Conservation (phyloP, 306 rosid genomes). For the Lathyrus tuberosus region DNA sequence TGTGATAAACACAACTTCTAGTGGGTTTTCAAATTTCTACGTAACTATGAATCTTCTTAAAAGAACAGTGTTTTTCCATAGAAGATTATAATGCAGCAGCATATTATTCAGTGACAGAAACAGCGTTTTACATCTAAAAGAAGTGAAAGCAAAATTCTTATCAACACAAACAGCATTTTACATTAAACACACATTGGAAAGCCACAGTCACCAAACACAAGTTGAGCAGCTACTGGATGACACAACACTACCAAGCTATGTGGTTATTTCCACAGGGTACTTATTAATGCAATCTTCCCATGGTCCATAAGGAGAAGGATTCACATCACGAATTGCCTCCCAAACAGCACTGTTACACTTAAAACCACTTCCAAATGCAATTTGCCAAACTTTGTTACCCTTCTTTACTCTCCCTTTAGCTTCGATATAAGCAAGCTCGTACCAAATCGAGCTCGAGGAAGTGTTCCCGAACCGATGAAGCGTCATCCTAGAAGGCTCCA, state of each 20-base stretch:
- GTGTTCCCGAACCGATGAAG: constrained; percentile 74
- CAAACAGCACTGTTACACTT: constrained; percentile 80
- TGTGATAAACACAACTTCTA: not conserved
- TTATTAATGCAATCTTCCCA: constrained; percentile 70
- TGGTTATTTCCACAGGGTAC: constrained; percentile 54
- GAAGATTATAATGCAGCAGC: too few relatives aligned
- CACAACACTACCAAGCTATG: constrained; percentile 6
- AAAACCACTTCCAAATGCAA: constrained; percentile 71
- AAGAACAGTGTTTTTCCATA: too few relatives aligned
- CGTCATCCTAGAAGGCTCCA: constrained; percentile 74
- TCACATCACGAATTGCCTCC: constrained; percentile 60
- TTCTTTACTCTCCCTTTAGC: constrained; percentile 58
- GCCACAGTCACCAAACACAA: too few relatives aligned
- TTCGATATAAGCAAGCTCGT: constrained; percentile 67
- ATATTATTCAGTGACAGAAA: too few relatives aligned
- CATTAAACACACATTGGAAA: too few relatives aligned
- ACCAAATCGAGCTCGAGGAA: constrained; percentile 73
- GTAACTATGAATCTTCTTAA: not conserved
- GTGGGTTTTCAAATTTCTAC: not conserved
- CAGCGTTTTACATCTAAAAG: too few relatives aligned
- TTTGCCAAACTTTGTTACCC: constrained; percentile 66
- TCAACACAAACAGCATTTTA: too few relatives aligned
- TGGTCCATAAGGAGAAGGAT: constrained; percentile 54
- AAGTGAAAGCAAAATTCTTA: too few relatives aligned
- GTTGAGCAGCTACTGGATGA: too few relatives aligned